Evolutionary conservation across 2,329 filamentous ascomycete species (phyloP), one percentile per base, ranked within the genome.

Genomic region (Sarocladiaceae sp.): DNA sequence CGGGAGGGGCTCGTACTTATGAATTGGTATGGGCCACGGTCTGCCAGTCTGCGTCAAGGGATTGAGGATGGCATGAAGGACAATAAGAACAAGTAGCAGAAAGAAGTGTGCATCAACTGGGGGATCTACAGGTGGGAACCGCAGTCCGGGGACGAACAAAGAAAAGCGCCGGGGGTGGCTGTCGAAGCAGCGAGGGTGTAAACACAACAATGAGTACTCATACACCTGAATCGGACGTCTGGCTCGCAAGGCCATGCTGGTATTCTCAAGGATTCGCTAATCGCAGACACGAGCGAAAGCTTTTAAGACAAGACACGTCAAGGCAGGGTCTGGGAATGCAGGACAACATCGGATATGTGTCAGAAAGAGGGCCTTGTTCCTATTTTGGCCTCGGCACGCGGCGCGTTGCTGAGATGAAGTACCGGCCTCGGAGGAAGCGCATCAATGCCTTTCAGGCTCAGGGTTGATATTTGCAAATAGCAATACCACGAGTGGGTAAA

Each of bases 71-170:
- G 17, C 25, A 26, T 4, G 26, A 33, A 18, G 26, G 26, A 48
- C 20, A 17, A 28, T 26, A 22, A 31, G 26, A 48, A 48, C 28
- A 48, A 33, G n/a, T 31, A 33, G 26, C 26, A 48, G 22, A 33
- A 48, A 33, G 25, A 48, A 48, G 44, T 17, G 23, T 48, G 44
- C 44, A 48, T 48, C 44, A 22, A 48, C 44, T 33, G 44, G 44
- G 44, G 44, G 44, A 48, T 48, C 44, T 48, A 48, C 44, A 28
- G 33, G 26, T 48, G 44, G 44, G 28, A 48, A 48, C 44, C 44
- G 17, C 33, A 48, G 44, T 48, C 44, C 28, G 44, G 44, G 44
- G 44, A 48, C 26, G 44, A 48, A 48, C 28, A 48, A 48, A 29
- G 44, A 13, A 48, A 48, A 33, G 44, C 26, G 23, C 28, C 28